These are phyloP conservation scores for Pythium aquatile DNA, from an alignment of 352 stramenopile genomes.

Conservation along the genomic window DNA sequence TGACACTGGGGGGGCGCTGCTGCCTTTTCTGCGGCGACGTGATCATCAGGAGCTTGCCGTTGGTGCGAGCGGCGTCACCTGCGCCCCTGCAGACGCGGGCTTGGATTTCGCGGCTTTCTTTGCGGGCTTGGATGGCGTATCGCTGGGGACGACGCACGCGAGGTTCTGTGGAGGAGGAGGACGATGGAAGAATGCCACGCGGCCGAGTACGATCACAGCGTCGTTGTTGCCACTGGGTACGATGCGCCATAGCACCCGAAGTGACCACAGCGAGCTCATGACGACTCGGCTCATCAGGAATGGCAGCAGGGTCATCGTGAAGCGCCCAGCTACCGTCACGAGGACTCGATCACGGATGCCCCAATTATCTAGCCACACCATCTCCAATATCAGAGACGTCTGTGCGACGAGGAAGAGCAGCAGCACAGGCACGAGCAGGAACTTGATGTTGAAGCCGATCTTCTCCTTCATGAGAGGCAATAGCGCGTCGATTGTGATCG, in stretches of 20 bases:
- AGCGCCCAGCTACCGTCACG: background rate
- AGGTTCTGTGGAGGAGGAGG: background rate
- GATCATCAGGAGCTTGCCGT: no score
- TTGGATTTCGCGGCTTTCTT: background rate
- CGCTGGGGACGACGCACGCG: no score
- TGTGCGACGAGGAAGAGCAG: slow-evolving; percentile 5
- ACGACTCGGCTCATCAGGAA: slow-evolving; percentile 11
- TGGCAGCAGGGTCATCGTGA: slow-evolving; percentile 12
- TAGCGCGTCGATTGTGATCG: slow-evolving; percentile 21
- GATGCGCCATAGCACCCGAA: slow-evolving; percentile 12
- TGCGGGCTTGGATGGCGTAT: no score
- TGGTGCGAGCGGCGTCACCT: no score
- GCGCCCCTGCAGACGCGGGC: no score
- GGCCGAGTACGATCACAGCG: slow-evolving; percentile 7
- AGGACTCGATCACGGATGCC: slow-evolving; percentile 7
- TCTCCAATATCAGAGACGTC: background rate
- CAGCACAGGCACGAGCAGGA: slow-evolving; percentile 4
- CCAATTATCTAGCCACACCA: background rate
- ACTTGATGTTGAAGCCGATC: slow-evolving; percentile 20
- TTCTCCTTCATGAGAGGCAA: slow-evolving; percentile 15
- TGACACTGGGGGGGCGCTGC: no score
- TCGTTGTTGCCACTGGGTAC: background rate
- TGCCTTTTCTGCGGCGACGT: no score
- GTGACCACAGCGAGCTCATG: background rate
- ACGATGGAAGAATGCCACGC: background rate